Conservation (phyloP, 345 rosid genomes). For the Gossypium anomalum region DNA sequence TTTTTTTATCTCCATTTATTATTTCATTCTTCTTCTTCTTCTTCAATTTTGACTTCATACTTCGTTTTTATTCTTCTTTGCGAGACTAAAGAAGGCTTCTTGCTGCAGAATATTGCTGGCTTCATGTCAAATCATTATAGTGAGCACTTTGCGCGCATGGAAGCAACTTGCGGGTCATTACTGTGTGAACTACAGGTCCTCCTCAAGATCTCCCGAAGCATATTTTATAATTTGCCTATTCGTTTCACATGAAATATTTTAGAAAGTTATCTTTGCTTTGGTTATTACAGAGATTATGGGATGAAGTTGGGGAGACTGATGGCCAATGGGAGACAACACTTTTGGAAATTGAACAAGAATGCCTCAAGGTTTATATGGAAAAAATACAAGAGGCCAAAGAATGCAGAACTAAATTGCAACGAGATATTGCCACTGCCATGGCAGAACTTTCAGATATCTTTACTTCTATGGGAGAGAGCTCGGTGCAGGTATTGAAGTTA, state of each 20-base stretch:
- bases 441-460: conserved; percentile 47
- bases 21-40: background rate
- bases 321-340: conserved; percentile 41
- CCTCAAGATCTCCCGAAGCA: background rate
- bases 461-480: conserved; percentile 44
- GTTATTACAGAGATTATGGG: conserved; percentile 49
- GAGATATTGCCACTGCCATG: conserved; percentile 38
- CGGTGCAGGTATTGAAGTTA: conserved; percentile 28
- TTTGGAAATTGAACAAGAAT: conserved; percentile 50
- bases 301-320: conserved; percentile 56
- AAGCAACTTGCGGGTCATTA: conserved; percentile 55
- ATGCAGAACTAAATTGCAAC: conserved; percentile 37
- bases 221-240: background rate
- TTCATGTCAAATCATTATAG: conserved; percentile 28
- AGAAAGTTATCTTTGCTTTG: background rate
- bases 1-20: background rate
- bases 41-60: background rate
- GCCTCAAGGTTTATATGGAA: conserved; percentile 44
- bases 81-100: background rate
- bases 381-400: conserved; percentile 48
- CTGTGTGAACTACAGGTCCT: conserved; percentile 52
- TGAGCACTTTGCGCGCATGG: conserved; percentile 28
- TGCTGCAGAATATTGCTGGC: conserved; percentile 6
- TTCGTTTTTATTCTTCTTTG: background rate
- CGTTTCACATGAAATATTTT: background rate